Evolutionary conservation across 179 eudicot genomes (phyloP), one percentile per base, ranked within the genome.

Genomic region (Sideroxylon spinosum): DNA sequence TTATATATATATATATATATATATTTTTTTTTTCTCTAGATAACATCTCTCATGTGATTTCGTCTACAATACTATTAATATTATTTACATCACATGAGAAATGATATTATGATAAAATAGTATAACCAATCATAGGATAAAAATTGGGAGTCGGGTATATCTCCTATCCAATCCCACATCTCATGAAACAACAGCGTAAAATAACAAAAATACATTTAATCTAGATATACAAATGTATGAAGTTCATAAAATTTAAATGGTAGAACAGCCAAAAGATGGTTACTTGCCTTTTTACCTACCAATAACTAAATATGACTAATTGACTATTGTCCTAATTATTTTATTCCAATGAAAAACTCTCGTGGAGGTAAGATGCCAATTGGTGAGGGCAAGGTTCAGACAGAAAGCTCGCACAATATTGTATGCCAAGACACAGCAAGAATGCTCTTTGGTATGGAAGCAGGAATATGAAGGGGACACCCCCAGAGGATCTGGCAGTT

Each of bases 381-480:
- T 46, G 37, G 69, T 4, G 44, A 56, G 49, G 46, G 22, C 29
- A 44, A 37, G 68, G 25, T 46, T 22, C 56, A 46, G 29, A 59
- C 53, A 6, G 37, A 23, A 22, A 37, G 12, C 52, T 32, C 74
- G 7, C 11, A 44, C 78, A 46, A 28, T 60, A 60, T 75, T 46
- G 49, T 61, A 76, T 65, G 19, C 62, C 50, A 12, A 17, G 19
- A 59, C 62, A 50, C 46, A 65, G 62, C 62, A 76, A 65, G 29
- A 37, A 25, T 19, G 50, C 79, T 3, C 12, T 25, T 49, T 4
- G 23, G 53, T 20, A 37, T 17, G 37, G 13, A 22, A 22, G 37
- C 55, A 69, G 26, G 16, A 55, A 62, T 44, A 25, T 22, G 57
- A 17, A 44, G 11, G 44, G 25, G 17, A 62, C 2, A 1, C 23